Conservation (phyloP, 805 yeast species). For the Candida corydali region DNA sequence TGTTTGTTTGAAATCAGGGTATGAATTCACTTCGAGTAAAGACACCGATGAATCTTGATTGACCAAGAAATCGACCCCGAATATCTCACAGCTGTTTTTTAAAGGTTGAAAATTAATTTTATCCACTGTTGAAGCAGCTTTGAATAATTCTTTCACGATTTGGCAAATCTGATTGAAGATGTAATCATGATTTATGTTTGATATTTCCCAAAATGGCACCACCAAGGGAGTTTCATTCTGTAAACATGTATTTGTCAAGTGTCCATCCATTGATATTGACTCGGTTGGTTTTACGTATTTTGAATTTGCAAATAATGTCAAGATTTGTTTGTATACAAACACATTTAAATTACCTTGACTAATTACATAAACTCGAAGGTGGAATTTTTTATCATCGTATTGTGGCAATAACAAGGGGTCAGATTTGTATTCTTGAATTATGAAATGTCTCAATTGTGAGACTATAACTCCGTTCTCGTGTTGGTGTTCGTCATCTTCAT, state of each 20-base stretch:
- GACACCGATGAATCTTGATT: conserved; percentile 50
- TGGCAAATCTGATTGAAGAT: conserved; percentile 55
- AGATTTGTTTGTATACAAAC: conserved; percentile 73
- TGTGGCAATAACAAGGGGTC: conserved; percentile 62
- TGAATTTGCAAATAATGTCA: conserved; percentile 73
- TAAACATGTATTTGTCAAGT: conserved; percentile 89
- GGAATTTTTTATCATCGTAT: conserved; percentile 75
- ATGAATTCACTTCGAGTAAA: conserved; percentile 83
- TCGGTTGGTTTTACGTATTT: conserved; percentile 38
- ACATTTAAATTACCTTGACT: conserved; percentile 73
- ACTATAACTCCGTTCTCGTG: conserved; percentile 66
- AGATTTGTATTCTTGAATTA: conserved; percentile 76
- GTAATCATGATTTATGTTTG: conserved; percentile 39
- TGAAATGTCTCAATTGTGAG: conserved; percentile 85
- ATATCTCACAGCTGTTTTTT: conserved; percentile 77
- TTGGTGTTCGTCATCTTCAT: conserved; percentile 37
- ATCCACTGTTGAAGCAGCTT: conserved; percentile 78
- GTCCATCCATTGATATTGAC: conserved; percentile 56
- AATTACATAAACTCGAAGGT: conserved; percentile 79
- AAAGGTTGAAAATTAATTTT: conserved; percentile 81
- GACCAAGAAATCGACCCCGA: conserved; percentile 85
- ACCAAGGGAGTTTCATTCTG: conserved; percentile 59
- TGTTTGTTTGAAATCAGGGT: conserved; percentile 96
- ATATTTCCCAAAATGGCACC: conserved; percentile 57
- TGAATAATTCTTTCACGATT: conserved; percentile 66